Conservation (phyloP, 2,329 filamentous ascomycete genomes). For the Mollisia scopiformis region DNA sequence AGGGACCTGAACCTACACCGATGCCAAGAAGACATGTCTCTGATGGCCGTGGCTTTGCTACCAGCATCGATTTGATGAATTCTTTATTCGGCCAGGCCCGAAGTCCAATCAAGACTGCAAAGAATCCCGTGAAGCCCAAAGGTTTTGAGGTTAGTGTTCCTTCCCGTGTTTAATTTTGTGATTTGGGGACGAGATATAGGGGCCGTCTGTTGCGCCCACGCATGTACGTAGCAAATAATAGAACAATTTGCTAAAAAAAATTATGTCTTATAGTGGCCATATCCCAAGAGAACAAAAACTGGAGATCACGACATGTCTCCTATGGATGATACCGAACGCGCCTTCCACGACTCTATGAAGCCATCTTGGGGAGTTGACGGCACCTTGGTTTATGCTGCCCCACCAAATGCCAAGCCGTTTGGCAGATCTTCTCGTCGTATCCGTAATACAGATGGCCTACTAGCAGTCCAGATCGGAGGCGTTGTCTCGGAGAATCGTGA, state of each 20-base stretch:
- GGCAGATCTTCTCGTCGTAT: slow-evolving; percentile 32
- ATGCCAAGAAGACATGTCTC: slow-evolving; percentile 36
- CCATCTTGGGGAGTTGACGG: slow-evolving; percentile 80
- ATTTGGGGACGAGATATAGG: slow-evolving; percentile 26
- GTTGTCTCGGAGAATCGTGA: slow-evolving; percentile 67
- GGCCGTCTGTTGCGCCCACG: slow-evolving; percentile 37
- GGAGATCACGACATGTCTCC: slow-evolving; percentile 62
- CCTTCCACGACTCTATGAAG: slow-evolving; percentile 73
- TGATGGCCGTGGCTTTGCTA: slow-evolving; percentile 70
- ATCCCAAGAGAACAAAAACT: slow-evolving; percentile 76
- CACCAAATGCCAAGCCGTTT: slow-evolving; percentile 41
- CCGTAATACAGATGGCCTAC: slow-evolving; percentile 46
- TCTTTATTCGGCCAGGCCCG: slow-evolving; percentile 81
- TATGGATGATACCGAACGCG: slow-evolving; percentile 65
- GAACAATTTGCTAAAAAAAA: slow-evolving; percentile 50
- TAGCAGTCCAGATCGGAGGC: slow-evolving; percentile 56
- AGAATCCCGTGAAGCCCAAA: slow-evolving; percentile 60
- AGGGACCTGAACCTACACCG: slow-evolving; percentile 51
- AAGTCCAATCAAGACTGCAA: slow-evolving; percentile 56
- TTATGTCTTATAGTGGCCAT: slow-evolving; percentile 72
- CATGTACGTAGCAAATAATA: slow-evolving; percentile 39
- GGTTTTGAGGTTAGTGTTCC: slow-evolving; percentile 87
- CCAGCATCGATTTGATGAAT: slow-evolving; percentile 95
- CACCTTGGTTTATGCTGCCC: slow-evolving; percentile 66
- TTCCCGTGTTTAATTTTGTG: slow-evolving; percentile 35